These are phyloP conservation scores for Exophiala sideris DNA, from an alignment of 2,329 filamentous ascomycete genomes.

Conservation along the genomic window DNA sequence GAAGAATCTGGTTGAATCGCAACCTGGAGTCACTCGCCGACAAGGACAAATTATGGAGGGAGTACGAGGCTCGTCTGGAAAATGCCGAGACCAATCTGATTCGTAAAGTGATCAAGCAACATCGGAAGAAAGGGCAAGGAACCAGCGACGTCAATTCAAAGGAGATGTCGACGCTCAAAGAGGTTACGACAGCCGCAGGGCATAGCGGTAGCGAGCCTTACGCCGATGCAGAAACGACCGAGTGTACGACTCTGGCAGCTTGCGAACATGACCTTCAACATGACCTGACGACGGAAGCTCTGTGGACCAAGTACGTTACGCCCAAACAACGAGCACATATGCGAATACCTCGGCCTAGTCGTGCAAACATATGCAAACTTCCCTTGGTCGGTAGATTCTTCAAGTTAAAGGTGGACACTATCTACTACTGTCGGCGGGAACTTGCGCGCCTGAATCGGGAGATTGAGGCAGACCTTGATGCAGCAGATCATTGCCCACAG, in stretches of 20 bases:
- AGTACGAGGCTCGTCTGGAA: slow-evolving; percentile 31
- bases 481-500: slow-evolving; percentile 25
- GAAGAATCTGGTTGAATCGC: slow-evolving; percentile 34
- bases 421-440: slow-evolving; percentile 30
- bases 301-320: slow-evolving; percentile 26
- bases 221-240: neutral
- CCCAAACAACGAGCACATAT: slow-evolving; percentile 27
- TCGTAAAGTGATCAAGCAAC: slow-evolving; percentile 22
- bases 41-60: slow-evolving; percentile 29
- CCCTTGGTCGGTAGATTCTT: slow-evolving; percentile 28
- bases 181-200: neutral
- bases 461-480: slow-evolving; percentile 26
- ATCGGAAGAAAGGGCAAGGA: slow-evolving; percentile 20
- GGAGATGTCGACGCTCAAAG: slow-evolving; percentile 6
- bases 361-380: slow-evolving; percentile 23
- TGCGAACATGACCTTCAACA: slow-evolving; percentile 17
- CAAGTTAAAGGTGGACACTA: slow-evolving; percentile 27
- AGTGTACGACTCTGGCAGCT: slow-evolving; percentile 7
- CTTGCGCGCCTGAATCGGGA: slow-evolving; percentile 29
- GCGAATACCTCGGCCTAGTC: slow-evolving; percentile 26
- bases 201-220: neutral
- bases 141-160: slow-evolving; percentile 1
- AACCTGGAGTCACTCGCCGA: slow-evolving; percentile 30
- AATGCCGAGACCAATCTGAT: slow-evolving; percentile 31
- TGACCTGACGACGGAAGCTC: slow-evolving; percentile 22